Base-by-base conservation (phyloP, 805 yeast species). In the Komagataella ulmi region DNA sequence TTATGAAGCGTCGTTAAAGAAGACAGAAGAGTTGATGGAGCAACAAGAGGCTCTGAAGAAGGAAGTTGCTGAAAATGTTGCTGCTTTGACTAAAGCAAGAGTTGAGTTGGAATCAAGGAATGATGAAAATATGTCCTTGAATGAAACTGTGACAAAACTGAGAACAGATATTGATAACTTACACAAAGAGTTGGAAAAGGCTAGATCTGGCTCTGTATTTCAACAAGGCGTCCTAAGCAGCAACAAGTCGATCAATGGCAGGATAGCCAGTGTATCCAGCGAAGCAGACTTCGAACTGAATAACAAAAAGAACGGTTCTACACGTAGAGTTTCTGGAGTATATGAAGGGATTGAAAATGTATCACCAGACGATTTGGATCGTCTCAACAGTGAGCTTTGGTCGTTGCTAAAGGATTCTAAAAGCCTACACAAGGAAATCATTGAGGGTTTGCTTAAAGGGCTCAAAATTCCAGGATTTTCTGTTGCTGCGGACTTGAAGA, bases 381-480 rank as follows among this genome's bases (percentile, higher is more conserved):
- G 81, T 50, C 84, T 86, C 56, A 83, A 84, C 59, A 88, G 79
- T 60, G 93, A 87, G 63, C 69, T 86, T 52, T 85, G 79, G 76
- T 74, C 77, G 58, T 71, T 83, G 59, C 71, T 86, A 54, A 80
- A 85, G 60, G 86, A 86, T 58, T 80, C 93, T 3, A 78, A 79
- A 53, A 73, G 77, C 50, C 71, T 91, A 56, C 91, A 87, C 64
- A 75, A 79, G 54, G 97, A 91, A 66, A 85, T 88, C 49, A 84
- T 89, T 30, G 90, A 85, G 58, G 95, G 96, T 5, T 72, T 93
- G 55, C 73, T 93, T 62, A 85, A 81, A 71, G 90, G 88, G 8
- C 75, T 91, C 66, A 85, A 81, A 67, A 80, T 90, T 51, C 97
- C 98, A 47, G 80, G 83, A 44, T 84, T 95, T 19, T 85, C 88